Percentiles rank a stretch among this genome's conserved stretches.
phyloP scores from a whole-genome alignment of 495 filamentous ascomycete species.

The Durotheca rogersii region DNA sequence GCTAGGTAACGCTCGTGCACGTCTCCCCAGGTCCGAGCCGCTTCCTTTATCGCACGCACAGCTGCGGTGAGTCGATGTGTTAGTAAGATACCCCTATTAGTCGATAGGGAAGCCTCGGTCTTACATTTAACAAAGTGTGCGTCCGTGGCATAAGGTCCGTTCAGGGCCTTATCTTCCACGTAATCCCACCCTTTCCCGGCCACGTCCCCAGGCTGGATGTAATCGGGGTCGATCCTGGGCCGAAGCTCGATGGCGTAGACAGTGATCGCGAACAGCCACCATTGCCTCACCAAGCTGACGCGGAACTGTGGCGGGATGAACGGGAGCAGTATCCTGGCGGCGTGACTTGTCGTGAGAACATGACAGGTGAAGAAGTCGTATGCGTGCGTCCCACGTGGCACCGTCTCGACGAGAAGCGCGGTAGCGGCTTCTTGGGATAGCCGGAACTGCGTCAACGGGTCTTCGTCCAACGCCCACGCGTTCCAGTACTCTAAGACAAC shows the following conservation, averaged over 20 bases:
- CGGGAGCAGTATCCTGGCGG: slow-evolving; percentile 81
- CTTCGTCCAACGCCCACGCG: slow-evolving; percentile 66
- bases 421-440: slow-evolving; percentile 75
- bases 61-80: slow-evolving; percentile 42
- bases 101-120: slow-evolving; percentile 16
- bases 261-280: slow-evolving; percentile 81
- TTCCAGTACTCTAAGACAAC: slow-evolving; percentile 84
- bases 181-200: slow-evolving; percentile 72
- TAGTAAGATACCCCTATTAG: not conserved
- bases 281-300: slow-evolving; percentile 70
- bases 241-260: slow-evolving; percentile 75
- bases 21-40: slow-evolving; percentile 81
- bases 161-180: slow-evolving; percentile 66
- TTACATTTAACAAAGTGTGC: slow-evolving; percentile 78
- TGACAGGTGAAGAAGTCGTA: slow-evolving; percentile 90
- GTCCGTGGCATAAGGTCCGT: slow-evolving; percentile 64
- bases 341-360: slow-evolving; percentile 79
- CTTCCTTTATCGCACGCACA: slow-evolving; percentile 70
- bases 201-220: slow-evolving; percentile 60
- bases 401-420: slow-evolving; percentile 65
- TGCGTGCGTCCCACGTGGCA: slow-evolving; percentile 55
- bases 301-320: slow-evolving; percentile 72
- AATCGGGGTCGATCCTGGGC: slow-evolving; percentile 65
- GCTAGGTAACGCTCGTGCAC: slow-evolving; percentile 71
- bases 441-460: slow-evolving; percentile 69